These are phyloP conservation scores for Claviceps lovelessii DNA, from an alignment of 2,329 filamentous ascomycete species.

Conservation along the genomic window DNA sequence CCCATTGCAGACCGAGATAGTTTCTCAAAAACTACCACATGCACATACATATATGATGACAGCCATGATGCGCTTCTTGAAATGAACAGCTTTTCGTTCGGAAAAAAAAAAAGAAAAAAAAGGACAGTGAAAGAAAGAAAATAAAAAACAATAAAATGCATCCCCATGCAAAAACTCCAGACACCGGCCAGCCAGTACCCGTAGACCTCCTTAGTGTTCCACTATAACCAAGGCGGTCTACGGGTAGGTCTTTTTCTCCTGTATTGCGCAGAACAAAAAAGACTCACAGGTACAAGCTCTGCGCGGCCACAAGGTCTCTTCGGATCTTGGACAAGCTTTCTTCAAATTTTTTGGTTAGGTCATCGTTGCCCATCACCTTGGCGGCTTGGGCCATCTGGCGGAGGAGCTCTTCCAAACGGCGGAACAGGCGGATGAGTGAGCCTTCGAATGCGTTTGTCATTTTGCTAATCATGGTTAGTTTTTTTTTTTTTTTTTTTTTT, in stretches of 20 bases:
- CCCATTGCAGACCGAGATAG: neutral
- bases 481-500: no score
- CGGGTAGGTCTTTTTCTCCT: no score
- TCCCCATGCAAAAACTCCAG: constrained; percentile 1
- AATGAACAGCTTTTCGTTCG: no score
- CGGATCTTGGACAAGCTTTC: constrained; percentile 70
- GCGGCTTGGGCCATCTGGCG: constrained; percentile 90
- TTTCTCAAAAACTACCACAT: neutral
- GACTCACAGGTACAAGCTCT: constrained; percentile 71
- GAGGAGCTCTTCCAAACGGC: constrained; percentile 82
- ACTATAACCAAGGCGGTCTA: no score
- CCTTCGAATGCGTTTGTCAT: constrained; percentile 99
- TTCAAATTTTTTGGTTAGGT: constrained; percentile 86
- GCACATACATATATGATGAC: neutral
- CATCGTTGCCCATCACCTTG: constrained; percentile 96
- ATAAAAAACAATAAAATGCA: neutral
- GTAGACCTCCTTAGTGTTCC: no score
- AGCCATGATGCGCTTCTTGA: neutral
- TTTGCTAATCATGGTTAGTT: constrained; percentile 47
- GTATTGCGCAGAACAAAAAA: no score
- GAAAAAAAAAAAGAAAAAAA: neutral
- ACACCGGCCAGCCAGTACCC: neutral
- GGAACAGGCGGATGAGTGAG: constrained; percentile 88
- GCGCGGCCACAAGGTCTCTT: constrained; percentile 86
- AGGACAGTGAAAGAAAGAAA: neutral